A percentile compares a stretch with the other conserved stretches of the same genome.
phyloP scores from a whole-genome alignment of 306 rosid genomes.

The Cicer yamashitae region DNA sequence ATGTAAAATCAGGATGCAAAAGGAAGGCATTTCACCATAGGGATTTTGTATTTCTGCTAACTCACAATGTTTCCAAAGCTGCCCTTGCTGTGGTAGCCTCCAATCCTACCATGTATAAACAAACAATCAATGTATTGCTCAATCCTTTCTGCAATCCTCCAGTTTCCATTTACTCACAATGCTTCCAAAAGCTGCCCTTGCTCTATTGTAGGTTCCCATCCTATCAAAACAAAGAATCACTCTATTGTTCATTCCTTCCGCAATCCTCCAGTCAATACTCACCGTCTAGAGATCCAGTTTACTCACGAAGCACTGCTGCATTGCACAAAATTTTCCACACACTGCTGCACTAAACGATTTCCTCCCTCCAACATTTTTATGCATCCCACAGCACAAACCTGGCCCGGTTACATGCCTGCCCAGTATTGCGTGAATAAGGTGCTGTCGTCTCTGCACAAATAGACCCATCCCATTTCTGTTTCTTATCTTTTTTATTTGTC shows the following conservation, averaged over 20 bases:
- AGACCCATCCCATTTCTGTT: not conserved
- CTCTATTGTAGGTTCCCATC: not conserved
- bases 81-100: not conserved
- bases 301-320: slow-evolving; percentile 2
- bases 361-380: not conserved
- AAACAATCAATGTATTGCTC: not conserved
- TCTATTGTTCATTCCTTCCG: not conserved
- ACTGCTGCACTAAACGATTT: not conserved
- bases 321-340: not conserved
- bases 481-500: not conserved
- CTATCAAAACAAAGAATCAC: not conserved
- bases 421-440: not conserved
- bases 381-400: not conserved
- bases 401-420: not conserved
- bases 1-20: slow-evolving; percentile 20
- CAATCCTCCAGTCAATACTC: not conserved
- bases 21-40: not conserved
- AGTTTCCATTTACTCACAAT: not conserved
- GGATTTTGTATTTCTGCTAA: not conserved
- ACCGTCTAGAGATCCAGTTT: not conserved
- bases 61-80: not conserved
- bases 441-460: not conserved
- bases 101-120: not conserved
- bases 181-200: not conserved
- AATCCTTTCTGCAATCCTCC: not conserved